Base-by-base conservation (phyloP, 768 basidiomycete genomes). In the Tulasnella sp. region DNA sequence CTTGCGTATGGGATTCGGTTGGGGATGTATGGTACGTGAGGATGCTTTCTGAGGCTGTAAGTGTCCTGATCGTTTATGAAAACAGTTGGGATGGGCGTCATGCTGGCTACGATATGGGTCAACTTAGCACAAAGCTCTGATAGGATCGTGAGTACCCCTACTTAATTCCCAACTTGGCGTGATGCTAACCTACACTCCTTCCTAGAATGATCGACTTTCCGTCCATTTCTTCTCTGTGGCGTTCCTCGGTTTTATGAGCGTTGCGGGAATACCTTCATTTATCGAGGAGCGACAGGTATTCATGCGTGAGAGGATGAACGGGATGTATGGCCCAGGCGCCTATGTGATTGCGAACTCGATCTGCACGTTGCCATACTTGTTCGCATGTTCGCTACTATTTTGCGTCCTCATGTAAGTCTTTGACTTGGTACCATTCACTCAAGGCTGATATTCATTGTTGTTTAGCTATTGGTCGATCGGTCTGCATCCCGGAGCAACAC, bases 211-310 rank as follows among this genome's bases (percentile, higher is more conserved):
- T 65, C 68, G 77, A 19, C 69, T 79, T 1, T 78, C 77, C 11
- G 78, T 80, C 1, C 74, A 78, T 63, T 83, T 83, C 67, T 82
- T 76, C 68, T 75, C 76, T 47, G 79, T 45, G 19, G 80, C 81
- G 0, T 81, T 80, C 67, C 64, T 81, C 4, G 75, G 74, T 1
- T 49, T 62, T 32, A 62, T 51, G 54, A 61, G 61, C 42, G 81
- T 83, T 3, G 80, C 80, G 23, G 81, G 81, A 19, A 81, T 83
- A 42, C 82, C 80, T 0, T 66, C 76, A 26, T 81, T 79, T 68
- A 72, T 83, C 21, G 80, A 83, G 65, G 80, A 83, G 66, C 76
- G 80, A 17, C 66, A 77, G 4, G 79, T 81, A 0, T 84, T 79
- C 66, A 71, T 75, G 50, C 77, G 80, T 24, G 82, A 84, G 68